A percentile compares a stretch with the other conserved stretches of the same genome.
Evolutionary conservation across 768 basidiomycete genomes (phyloP).

Genomic region (Leccinum disarticulatum): DNA sequence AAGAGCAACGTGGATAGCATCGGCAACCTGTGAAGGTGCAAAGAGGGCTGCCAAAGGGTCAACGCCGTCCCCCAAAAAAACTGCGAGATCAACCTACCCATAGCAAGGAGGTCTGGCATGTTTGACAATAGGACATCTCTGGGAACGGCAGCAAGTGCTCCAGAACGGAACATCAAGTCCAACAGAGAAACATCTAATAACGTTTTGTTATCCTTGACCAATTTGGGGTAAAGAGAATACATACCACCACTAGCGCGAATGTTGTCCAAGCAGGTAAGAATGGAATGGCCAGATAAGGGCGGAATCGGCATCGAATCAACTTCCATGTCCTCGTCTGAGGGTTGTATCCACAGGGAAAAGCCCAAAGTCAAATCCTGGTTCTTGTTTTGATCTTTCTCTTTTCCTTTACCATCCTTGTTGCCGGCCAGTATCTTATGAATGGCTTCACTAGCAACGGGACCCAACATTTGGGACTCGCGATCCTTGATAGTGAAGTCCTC

Average conservation of each 20-base stretch:
- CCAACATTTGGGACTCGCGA: constrained; percentile 30
- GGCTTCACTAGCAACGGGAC: constrained; percentile 37
- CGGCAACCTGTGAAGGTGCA: constrained; percentile 28
- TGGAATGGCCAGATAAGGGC: constrained; percentile 22
- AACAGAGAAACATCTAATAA: constrained; percentile 41
- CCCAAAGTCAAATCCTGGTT: constrained; percentile 22
- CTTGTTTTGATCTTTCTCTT: constrained; percentile 25
- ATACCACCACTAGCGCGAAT: constrained; percentile 36
- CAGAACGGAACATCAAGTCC: constrained; percentile 40
- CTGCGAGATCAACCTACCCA: constrained; percentile 35
- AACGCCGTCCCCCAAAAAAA: neutral
- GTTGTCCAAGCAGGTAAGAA: constrained; percentile 33
- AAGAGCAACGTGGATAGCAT: constrained; percentile 36
- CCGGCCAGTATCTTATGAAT: constrained; percentile 45
- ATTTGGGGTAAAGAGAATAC: constrained; percentile 11
- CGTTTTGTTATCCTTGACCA: neutral
- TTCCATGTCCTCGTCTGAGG: constrained; percentile 22
- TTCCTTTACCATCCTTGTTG: constrained; percentile 36
- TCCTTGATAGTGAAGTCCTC: constrained; percentile 40
- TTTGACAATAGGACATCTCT: constrained; percentile 30
- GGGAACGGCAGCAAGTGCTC: constrained; percentile 38
- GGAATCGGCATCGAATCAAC: constrained; percentile 14
- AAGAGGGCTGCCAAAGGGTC: constrained; percentile 18
- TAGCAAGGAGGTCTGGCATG: constrained; percentile 41
- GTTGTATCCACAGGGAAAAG: constrained; percentile 34